Base-by-base conservation (phyloP, 495 filamentous ascomycete genomes). In the Viridothelium virens region DNA sequence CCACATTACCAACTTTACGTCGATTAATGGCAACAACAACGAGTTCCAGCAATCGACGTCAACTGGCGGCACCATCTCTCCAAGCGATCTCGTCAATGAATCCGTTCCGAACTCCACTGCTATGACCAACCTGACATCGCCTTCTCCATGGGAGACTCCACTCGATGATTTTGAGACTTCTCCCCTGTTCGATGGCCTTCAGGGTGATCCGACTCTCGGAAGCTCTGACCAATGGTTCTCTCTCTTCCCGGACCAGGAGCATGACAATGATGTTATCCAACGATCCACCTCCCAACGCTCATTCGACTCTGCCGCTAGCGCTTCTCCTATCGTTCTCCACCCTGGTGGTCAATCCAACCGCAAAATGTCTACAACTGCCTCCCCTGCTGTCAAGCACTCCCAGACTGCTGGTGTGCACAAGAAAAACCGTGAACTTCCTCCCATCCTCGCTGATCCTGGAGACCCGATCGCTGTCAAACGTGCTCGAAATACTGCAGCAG, bases 401-500 rank as follows among this genome's bases (percentile, higher is more conserved):
- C 82, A 84, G 64, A 81, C 89, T 14, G 78, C 88, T 69, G 91
- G 91, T 66, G 86, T 93, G 59, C 82, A 78, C 70, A 86, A 89
- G 63, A 84, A 87, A 66, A 63, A 63, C 61, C 84, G 87, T 59
- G 84, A 90, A 72, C 82, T 96, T 34, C 88, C 89, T 63, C 88
- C 90, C 7, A 90, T 97, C 74, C 78, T 81, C 36, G 81, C 90
- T 39, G 92, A 97, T 72, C 87, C 88, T 0, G 76, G 73, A 39
- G 89, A 92, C 71, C 77, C 78, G 0, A 75, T 90, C 14, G 91
- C 90, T 10, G 84, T 91, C 81, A 97, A 97, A 84, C 91, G 94
- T 69, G 93, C 92, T 41, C 87, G 92, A 66, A 98, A 98, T 77
- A 98, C 94, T 14, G 82, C 93, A 77, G 94, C 94, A 56, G 94